A percentile compares a stretch with the other conserved stretches of the same genome.
Conservation (phyloP, 2,329 filamentous ascomycete genomes). For the Ploettnerulaceae sp. region DNA sequence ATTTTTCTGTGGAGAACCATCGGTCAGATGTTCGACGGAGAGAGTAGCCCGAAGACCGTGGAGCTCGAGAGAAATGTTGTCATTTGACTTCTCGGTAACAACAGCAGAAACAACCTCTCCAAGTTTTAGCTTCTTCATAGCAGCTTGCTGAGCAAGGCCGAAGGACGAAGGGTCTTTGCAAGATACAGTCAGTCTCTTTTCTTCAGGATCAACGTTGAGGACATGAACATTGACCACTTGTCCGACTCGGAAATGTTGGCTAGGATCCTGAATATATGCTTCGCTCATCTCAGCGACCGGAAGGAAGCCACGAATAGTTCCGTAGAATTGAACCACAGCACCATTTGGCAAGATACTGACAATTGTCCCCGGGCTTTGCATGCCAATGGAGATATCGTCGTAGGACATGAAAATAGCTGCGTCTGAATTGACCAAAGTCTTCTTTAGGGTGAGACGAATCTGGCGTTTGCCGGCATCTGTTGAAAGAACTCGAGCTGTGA, state of each 20-base stretch:
- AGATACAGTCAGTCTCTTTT: slow-evolving; percentile 73
- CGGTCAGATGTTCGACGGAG: slow-evolving; percentile 72
- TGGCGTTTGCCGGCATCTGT: slow-evolving; percentile 70
- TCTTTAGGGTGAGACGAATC: slow-evolving; percentile 87
- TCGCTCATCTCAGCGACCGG: slow-evolving; percentile 98
- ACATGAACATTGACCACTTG: slow-evolving; percentile 90
- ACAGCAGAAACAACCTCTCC: slow-evolving; percentile 73
- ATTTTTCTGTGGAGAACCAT: slow-evolving; percentile 77
- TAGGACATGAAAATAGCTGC: slow-evolving; percentile 73
- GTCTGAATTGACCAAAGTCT: slow-evolving; percentile 88
- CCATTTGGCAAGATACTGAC: slow-evolving; percentile 73
- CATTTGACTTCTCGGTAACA: slow-evolving; percentile 74
- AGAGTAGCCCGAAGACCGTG: slow-evolving; percentile 73
- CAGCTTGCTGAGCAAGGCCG: slow-evolving; percentile 68
- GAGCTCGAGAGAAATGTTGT: slow-evolving; percentile 73
- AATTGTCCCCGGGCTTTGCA: slow-evolving; percentile 81
- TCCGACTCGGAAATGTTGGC: slow-evolving; percentile 81
- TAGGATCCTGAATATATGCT: slow-evolving; percentile 84
- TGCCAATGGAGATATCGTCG: slow-evolving; percentile 65
- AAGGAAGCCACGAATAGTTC: slow-evolving; percentile 75
- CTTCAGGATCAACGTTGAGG: slow-evolving; percentile 69
- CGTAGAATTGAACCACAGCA: slow-evolving; percentile 91
- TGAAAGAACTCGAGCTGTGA: slow-evolving; percentile 83
- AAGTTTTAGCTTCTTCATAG: slow-evolving; percentile 66
- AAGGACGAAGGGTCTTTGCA: slow-evolving; percentile 86